A percentile compares a stretch with the other conserved stretches of the same genome.
These are phyloP conservation scores for Chionographis japonica DNA, from an alignment of 106 monocot species.

Conservation along the genomic window DNA sequence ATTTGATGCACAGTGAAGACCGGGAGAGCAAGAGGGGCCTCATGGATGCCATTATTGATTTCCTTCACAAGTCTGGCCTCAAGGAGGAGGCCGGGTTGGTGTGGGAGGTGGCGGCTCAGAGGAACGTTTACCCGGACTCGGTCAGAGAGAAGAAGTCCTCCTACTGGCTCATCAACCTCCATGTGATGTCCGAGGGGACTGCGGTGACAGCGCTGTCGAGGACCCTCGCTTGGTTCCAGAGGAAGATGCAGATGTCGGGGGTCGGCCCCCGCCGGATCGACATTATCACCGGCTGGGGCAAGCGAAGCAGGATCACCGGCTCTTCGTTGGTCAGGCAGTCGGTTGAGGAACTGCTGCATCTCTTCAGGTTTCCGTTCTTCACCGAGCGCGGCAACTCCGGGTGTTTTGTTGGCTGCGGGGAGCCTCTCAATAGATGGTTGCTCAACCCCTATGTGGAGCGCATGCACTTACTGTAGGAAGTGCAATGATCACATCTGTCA, in stretches of 20 bases:
- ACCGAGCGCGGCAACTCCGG: conserved; percentile 69
- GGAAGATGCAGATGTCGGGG: conserved; percentile 42
- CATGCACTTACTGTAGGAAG: conserved; percentile 81
- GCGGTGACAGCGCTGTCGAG: conserved; percentile 82
- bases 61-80: conserved; percentile 83
- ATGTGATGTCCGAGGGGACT: conserved; percentile 97
- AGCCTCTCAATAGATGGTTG: conserved; percentile 71
- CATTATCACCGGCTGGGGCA: conserved; percentile 93
- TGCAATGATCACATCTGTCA: background rate
- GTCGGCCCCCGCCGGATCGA: conserved; percentile 53
- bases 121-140: conserved; percentile 86
- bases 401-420: conserved; percentile 87
- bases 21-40: conserved; percentile 93
- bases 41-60: conserved; percentile 85
- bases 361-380: conserved; percentile 75
- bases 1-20: conserved; percentile 86
- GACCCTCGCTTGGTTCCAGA: conserved; percentile 82
- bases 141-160: conserved; percentile 57
- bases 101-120: conserved; percentile 81
- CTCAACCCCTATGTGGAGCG: conserved; percentile 81
- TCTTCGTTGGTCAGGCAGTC: conserved; percentile 78
- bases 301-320: conserved; percentile 87
- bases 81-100: conserved; percentile 93
- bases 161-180: conserved; percentile 91
- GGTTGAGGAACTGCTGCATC: conserved; percentile 61